Conservation (phyloP, 2,329 filamentous ascomycete genomes). For the Neofusicoccum sp. region DNA sequence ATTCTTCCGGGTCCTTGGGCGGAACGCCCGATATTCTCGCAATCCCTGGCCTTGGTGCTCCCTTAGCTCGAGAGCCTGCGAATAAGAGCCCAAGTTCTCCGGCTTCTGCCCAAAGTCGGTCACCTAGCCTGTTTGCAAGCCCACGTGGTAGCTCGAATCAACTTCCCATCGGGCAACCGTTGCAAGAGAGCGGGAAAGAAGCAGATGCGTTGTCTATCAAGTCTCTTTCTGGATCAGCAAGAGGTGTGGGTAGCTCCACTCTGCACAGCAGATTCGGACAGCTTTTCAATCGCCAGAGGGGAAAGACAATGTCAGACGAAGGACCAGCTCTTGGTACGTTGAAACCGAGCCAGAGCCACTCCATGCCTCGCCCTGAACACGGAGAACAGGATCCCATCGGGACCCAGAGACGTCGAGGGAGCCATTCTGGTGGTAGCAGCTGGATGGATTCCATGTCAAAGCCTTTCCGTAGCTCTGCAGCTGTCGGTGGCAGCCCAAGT, state of each 20-base stretch:
- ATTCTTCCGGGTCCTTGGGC: constrained; percentile 26
- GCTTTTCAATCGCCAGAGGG: constrained; percentile 61
- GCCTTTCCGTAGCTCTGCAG: constrained; percentile 33
- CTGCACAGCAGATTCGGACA: constrained; percentile 50
- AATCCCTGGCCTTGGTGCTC: constrained; percentile 43
- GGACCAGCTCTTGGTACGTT: constrained; percentile 67
- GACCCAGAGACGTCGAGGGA: constrained; percentile 55
- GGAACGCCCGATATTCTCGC: constrained; percentile 31
- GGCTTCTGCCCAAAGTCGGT: constrained; percentile 41
- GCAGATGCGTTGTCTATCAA: constrained; percentile 47
- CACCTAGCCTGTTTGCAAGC: constrained; percentile 48
- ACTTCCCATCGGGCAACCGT: constrained; percentile 36
- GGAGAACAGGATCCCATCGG: constrained; percentile 48
- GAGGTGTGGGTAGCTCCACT: constrained; percentile 45
- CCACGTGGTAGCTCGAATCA: constrained; percentile 48
- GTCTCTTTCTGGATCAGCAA: constrained; percentile 50
- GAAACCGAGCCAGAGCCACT: constrained; percentile 72
- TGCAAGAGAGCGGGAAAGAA: constrained; percentile 42
- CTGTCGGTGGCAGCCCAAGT: constrained; percentile 34
- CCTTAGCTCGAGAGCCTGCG: constrained; percentile 33
- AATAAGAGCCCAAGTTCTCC: constrained; percentile 43
- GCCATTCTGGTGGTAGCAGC: constrained; percentile 52
- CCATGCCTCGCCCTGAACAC: constrained; percentile 62
- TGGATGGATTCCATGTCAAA: constrained; percentile 51
- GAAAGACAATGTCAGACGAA: constrained; percentile 60